Evolutionary conservation across 2,329 filamentous ascomycete genomes (phyloP).

Genomic region (Eurotiales sp.): DNA sequence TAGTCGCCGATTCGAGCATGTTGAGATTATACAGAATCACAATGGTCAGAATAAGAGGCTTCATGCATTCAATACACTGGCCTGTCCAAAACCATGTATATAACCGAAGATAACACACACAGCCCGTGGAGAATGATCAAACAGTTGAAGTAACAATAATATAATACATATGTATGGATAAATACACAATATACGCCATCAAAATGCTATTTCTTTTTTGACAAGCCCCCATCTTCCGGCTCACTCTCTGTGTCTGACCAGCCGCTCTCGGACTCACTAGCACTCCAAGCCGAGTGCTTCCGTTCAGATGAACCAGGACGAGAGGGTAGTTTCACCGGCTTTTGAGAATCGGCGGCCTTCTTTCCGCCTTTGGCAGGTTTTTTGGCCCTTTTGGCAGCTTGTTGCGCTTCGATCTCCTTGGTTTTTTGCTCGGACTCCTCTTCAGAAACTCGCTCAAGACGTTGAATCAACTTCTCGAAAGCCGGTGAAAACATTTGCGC

Average conservation of each 20-base stretch:
- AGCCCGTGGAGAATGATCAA: too few species aligned
- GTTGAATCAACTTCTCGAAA: conserved; percentile 50
- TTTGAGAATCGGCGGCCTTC: conserved; percentile 18
- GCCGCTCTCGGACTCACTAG: conserved; percentile 34
- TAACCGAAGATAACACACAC: too few species aligned
- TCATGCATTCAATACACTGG: too few species aligned
- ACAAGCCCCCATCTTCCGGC: background rate
- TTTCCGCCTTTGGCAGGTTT: conserved; percentile 21
- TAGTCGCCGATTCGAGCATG: too few species aligned
- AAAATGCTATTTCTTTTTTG: background rate
- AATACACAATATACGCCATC: background rate
- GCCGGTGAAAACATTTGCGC: conserved; percentile 57
- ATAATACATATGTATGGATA: conserved; percentile 4
- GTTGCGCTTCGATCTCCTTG: conserved; percentile 21
- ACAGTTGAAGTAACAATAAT: too few species aligned
- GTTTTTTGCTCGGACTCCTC: conserved; percentile 25
- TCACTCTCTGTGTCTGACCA: conserved; percentile 24
- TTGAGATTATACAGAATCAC: too few species aligned
- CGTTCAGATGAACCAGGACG: conserved; percentile 4
- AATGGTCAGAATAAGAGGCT: too few species aligned
- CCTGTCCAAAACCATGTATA: too few species aligned
- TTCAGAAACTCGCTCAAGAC: conserved; percentile 32
- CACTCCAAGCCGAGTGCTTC: conserved; percentile 29
- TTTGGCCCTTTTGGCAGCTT: conserved; percentile 13
- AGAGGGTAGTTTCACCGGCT: background rate